phyloP scores from a whole-genome alignment of 2,329 filamentous ascomycete species.

The Stemphylium beticola region DNA sequence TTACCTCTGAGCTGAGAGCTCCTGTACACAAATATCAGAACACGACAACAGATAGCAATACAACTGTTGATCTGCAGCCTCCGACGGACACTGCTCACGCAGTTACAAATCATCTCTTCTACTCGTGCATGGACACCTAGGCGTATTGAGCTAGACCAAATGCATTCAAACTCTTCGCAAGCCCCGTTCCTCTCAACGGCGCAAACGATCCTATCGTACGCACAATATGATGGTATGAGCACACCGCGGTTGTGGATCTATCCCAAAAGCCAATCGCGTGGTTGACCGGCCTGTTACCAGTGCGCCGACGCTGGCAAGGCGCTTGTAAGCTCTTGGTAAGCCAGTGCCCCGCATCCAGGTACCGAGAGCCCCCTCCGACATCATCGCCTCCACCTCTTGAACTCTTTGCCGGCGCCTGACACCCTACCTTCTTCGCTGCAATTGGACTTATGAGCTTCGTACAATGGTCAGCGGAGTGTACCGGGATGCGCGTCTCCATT shows the following conservation, averaged over 20 bases:
- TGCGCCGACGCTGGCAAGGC: neutral
- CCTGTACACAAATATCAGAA: no score
- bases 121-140: neutral
- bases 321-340: conserved; percentile 23
- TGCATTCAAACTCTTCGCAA: no score
- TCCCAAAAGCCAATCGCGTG: no score
- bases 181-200: no score
- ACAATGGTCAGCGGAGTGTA: conserved; percentile 8
- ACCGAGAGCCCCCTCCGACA: conserved; percentile 21
- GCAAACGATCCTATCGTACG: no score
- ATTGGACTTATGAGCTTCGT: conserved; percentile 13
- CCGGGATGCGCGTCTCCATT: neutral
- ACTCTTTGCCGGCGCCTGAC: conserved; percentile 11
- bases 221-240: no score
- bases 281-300: neutral
- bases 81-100: no score
- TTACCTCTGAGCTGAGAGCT: no score
- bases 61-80: no score
- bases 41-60: no score
- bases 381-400: conserved; percentile 15
- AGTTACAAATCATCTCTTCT: neutral
- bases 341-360: conserved; percentile 21
- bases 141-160: no score
- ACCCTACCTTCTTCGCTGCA: neutral
- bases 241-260: no score